A percentile compares a stretch with the other conserved stretches of the same genome.
Evolutionary conservation across 805 yeast genomes (phyloP).

Genomic region (Metschnikowia drakensbergensis): DNA sequence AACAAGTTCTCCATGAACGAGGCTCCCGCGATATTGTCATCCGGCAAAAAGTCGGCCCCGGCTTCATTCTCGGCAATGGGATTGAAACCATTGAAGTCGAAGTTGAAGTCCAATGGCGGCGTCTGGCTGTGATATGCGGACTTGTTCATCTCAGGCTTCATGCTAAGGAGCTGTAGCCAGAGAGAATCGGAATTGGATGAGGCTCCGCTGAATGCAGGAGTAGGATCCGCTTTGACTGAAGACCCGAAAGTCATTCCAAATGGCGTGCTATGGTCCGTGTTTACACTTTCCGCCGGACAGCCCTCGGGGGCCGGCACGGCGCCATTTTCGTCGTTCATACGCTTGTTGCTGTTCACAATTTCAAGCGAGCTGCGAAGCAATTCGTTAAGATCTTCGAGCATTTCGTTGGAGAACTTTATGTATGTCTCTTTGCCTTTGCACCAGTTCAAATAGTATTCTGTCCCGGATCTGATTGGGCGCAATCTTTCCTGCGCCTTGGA

Average conservation of each 20-base stretch:
- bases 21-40: slow-evolving; percentile 7
- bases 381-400: slow-evolving; percentile 16
- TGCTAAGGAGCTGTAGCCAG: slow-evolving; percentile 17
- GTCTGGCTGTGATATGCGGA: slow-evolving; percentile 5
- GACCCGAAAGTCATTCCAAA: neutral
- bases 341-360: slow-evolving; percentile 3
- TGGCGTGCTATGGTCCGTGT: neutral
- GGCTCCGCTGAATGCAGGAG: neutral
- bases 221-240: neutral
- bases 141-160: slow-evolving; percentile 14
- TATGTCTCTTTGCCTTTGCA: slow-evolving; percentile 17
- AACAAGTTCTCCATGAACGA: slow-evolving; percentile 12
- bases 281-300: neutral
- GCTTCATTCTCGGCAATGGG: neutral
- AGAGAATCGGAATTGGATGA: slow-evolving; percentile 6
- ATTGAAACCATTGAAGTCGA: slow-evolving; percentile 3
- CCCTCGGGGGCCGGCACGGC: neutral
- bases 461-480: slow-evolving; percentile 11
- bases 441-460: slow-evolving; percentile 15
- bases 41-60: slow-evolving; percentile 3
- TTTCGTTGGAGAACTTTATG: slow-evolving; percentile 11
- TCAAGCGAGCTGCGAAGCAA: slow-evolving; percentile 10
- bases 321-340: neutral
- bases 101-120: slow-evolving; percentile 8
- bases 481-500: slow-evolving; percentile 16